Evolutionary conservation across 176 grass and related monocot genomes (phyloP).

Genomic region (Carex kokanica): DNA sequence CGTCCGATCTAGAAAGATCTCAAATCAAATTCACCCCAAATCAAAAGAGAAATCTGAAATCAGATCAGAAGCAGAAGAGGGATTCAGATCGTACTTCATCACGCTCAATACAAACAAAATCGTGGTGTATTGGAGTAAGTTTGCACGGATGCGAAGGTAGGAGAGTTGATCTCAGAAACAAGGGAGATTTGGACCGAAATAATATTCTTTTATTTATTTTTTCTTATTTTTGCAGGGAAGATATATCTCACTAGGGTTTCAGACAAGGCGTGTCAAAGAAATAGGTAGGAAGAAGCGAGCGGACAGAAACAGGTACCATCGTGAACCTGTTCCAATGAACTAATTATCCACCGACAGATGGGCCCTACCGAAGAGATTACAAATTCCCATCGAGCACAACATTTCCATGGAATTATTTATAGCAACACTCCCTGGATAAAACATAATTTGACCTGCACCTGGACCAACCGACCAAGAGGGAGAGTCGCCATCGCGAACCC

Average conservation of each 20-base stretch:
- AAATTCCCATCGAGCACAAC: not conserved
- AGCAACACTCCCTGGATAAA: not conserved
- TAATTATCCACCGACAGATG: not conserved
- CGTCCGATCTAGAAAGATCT: constrained; percentile 24
- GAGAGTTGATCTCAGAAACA: not conserved
- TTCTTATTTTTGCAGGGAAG: not conserved
- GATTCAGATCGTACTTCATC: constrained; percentile 25
- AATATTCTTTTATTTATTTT: not conserved
- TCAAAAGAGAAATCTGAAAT: constrained; percentile 9
- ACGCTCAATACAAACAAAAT: not conserved
- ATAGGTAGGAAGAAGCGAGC: constrained; percentile 12
- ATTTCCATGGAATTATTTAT: not conserved
- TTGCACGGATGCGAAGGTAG: not conserved
- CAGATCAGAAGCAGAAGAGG: not conserved
- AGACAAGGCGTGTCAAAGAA: constrained; percentile 10
- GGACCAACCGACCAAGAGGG: not conserved
- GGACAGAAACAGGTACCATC: not conserved
- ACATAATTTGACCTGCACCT: not conserved
- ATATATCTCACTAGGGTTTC: constrained; percentile 20
- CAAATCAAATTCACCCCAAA: constrained; percentile 3
- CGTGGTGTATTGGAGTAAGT: not conserved
- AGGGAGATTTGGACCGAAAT: not conserved
- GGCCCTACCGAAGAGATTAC: not conserved
- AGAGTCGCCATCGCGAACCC: not conserved
- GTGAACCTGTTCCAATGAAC: not conserved